Conservation (phyloP, 108 stramenopile genomes). For the Fistulifera solaris region DNA sequence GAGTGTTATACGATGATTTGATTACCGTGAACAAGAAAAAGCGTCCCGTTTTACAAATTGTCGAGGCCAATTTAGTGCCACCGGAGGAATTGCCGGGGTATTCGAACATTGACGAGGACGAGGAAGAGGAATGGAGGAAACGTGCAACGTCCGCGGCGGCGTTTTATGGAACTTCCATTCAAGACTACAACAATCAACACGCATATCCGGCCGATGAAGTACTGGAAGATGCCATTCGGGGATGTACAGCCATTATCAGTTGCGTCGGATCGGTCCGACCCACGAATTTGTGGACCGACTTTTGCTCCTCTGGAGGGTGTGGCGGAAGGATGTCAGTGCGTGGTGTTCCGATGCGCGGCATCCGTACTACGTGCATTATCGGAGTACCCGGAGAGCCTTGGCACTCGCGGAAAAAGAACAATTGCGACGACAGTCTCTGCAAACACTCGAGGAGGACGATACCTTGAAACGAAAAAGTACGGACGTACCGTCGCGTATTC, state of each 20-base stretch:
- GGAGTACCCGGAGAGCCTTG: slow-evolving; percentile 41
- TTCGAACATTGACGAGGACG: slow-evolving; percentile 14
- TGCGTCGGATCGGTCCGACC: slow-evolving; percentile 48
- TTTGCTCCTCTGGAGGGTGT: slow-evolving; percentile 35
- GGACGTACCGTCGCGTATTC: slow-evolving; percentile 28
- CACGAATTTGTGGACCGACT: slow-evolving; percentile 58
- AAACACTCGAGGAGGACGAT: slow-evolving; percentile 15
- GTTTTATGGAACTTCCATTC: slow-evolving; percentile 26
- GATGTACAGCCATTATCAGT: slow-evolving; percentile 50
- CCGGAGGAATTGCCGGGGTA: slow-evolving; percentile 32
- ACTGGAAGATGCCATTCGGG: slow-evolving; percentile 38
- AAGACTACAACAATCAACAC: slow-evolving; percentile 35
- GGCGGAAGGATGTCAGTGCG: slow-evolving; percentile 31
- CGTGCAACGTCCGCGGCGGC: slow-evolving; percentile 26
- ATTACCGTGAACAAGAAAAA: slow-evolving; percentile 4
- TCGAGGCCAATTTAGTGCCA: slow-evolving; percentile 50
- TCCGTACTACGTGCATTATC: slow-evolving; percentile 64
- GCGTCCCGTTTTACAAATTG: slow-evolving; percentile 40
- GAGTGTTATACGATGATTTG: slow-evolving; percentile 42
- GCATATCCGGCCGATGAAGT: slow-evolving; percentile 27
- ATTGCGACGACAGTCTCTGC: slow-evolving; percentile 33
- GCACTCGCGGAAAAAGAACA: slow-evolving; percentile 59
- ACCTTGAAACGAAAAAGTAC: neutral
- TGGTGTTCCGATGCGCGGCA: slow-evolving; percentile 62
- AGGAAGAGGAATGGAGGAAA: slow-evolving; percentile 24